A percentile compares a stretch with the other conserved stretches of the same genome.
Evolutionary conservation across 768 basidiomycete species (phyloP).

Genomic region (Termitomyces sp.): DNA sequence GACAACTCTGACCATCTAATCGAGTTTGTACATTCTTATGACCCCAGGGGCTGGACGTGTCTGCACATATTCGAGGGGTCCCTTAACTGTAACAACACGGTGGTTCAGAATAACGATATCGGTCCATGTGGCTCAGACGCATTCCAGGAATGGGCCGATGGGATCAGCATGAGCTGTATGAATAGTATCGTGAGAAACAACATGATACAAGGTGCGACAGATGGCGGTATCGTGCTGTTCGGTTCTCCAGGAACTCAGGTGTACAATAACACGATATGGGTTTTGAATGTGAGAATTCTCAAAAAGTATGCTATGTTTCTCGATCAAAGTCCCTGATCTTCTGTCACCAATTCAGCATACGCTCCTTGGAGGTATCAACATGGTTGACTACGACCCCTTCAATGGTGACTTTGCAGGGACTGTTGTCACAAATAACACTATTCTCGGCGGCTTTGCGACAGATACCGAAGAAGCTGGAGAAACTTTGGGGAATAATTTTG

Average conservation of each 20-base stretch:
- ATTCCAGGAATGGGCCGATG: conserved; percentile 78
- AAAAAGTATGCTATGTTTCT: not conserved
- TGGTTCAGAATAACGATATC: conserved; percentile 78
- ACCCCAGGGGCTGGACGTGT: conserved; percentile 81
- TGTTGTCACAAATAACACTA: conserved; percentile 59
- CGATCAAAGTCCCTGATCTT: not conserved
- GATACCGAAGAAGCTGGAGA: conserved; percentile 30
- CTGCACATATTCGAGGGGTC: conserved; percentile 71
- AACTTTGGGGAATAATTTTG: conserved; percentile 46
- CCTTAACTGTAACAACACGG: conserved; percentile 54
- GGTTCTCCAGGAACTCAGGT: conserved; percentile 69
- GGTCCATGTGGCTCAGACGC: conserved; percentile 66
- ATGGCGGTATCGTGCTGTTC: conserved; percentile 82
- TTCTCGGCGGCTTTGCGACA: conserved; percentile 66
- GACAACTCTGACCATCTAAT: conserved; percentile 64
- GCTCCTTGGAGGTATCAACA: conserved; percentile 69
- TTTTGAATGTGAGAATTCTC: conserved; percentile 48
- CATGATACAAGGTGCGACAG: conserved; percentile 65
- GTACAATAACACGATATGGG: conserved; percentile 74
- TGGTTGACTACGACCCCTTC: conserved; percentile 70
- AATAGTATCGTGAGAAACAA: conserved; percentile 62
- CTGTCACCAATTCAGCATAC: conserved; percentile 40
- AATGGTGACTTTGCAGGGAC: conserved; percentile 60
- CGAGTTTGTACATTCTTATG: conserved; percentile 69
- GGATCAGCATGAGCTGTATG: conserved; percentile 67